These are phyloP conservation scores for Phytopythium aichiense DNA, from an alignment of 352 stramenopile species.

Conservation along the genomic window DNA sequence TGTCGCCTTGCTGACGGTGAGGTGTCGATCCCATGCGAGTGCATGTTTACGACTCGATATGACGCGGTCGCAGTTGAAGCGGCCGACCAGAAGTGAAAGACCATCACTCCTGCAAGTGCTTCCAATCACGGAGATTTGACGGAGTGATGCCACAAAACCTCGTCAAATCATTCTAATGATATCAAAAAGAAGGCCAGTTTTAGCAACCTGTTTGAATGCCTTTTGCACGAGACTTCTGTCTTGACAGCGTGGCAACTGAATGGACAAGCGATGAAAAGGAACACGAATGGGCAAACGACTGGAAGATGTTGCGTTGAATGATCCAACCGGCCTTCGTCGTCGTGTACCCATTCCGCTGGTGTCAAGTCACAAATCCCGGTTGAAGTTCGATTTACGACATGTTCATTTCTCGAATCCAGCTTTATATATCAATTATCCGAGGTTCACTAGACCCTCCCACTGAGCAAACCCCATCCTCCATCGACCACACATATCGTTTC, in stretches of 20 bases:
- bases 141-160: background rate
- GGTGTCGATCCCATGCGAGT: background rate
- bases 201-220: background rate
- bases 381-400: slow-evolving; percentile 1
- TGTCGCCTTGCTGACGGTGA: background rate
- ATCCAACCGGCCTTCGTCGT: too few relatives aligned
- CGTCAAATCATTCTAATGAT: slow-evolving; percentile 4
- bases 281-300: too few relatives aligned
- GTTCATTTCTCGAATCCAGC: background rate
- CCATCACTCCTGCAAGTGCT: slow-evolving; percentile 3
- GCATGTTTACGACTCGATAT: background rate
- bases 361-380: background rate
- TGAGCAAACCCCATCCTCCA: background rate
- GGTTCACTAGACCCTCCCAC: background rate
- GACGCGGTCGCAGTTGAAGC: background rate
- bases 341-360: slow-evolving; percentile 1
- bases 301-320: too few relatives aligned
- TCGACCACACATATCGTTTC: background rate
- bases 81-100: background rate
- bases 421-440: background rate
- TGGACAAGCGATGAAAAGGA: too few relatives aligned
- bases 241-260: too few relatives aligned
- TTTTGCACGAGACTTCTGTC: background rate
- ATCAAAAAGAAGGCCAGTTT: background rate
- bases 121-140: slow-evolving; percentile 6